A percentile compares a stretch with the other conserved stretches of the same genome.
Evolutionary conservation across 306 rosid species (phyloP).

Genomic region (Parietaria judaica): DNA sequence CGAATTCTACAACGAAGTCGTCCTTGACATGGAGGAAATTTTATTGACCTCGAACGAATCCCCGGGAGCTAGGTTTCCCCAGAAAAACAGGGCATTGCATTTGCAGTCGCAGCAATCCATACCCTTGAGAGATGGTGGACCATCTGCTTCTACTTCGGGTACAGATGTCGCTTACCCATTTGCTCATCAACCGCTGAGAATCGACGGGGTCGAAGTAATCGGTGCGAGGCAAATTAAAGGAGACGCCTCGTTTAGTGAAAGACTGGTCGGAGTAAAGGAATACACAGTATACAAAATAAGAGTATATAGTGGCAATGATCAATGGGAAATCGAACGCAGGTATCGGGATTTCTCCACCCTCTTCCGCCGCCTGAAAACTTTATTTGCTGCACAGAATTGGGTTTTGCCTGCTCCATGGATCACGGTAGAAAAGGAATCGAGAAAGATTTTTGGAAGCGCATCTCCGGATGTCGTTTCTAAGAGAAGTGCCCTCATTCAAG

Average conservation of each 20-base stretch:
- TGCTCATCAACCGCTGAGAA: constrained; percentile 41
- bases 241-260: constrained; percentile 87
- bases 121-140: constrained; percentile 80
- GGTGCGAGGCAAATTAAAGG: constrained; percentile 98
- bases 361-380: constrained; percentile 57
- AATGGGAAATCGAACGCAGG: constrained; percentile 91
- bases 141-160: constrained; percentile 86
- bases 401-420: constrained; percentile 80
- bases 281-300: constrained; percentile 75
- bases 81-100: constrained; percentile 32
- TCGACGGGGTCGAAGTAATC: constrained; percentile 83
- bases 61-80: constrained; percentile 47
- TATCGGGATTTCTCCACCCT: constrained; percentile 86
- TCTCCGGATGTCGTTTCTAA: constrained; percentile 82
- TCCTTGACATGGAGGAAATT: constrained; percentile 96
- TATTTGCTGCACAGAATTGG: constrained; percentile 61
- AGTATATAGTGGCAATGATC: constrained; percentile 72
- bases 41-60: constrained; percentile 73
- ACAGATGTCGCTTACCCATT: constrained; percentile 36
- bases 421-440: constrained; percentile 71
- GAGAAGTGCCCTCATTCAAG: constrained; percentile 91
- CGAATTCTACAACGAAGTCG: constrained; percentile 75
- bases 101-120: constrained; percentile 40
- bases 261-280: constrained; percentile 97
- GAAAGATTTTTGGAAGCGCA: constrained; percentile 78